Conservation (phyloP, 1,139 yeast species). For the Diutina mesorugosa region DNA sequence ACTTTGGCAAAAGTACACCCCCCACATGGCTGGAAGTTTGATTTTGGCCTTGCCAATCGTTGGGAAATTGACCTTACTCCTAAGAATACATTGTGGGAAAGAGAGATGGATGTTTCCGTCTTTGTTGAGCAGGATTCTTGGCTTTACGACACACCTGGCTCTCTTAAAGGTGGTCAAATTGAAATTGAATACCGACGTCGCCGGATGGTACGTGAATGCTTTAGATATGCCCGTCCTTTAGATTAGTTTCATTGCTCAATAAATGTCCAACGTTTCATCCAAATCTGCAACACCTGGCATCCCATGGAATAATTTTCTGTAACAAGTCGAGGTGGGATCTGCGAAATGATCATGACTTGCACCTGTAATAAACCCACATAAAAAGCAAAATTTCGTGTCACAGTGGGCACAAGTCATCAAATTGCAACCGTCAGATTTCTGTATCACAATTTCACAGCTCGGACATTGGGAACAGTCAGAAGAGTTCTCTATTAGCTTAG, state of each 20-base stretch:
- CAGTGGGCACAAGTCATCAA: slow-evolving; percentile 51
- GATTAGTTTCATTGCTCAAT: not conserved
- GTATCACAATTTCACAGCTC: slow-evolving; percentile 38
- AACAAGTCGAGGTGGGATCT: slow-evolving; percentile 29
- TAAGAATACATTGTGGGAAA: slow-evolving; percentile 35
- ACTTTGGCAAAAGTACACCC: slow-evolving; percentile 45
- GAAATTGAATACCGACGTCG: slow-evolving; percentile 7
- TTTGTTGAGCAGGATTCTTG: slow-evolving; percentile 27
- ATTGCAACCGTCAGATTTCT: slow-evolving; percentile 55
- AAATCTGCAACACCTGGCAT: slow-evolving; percentile 24
- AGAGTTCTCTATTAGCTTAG: slow-evolving; percentile 28
- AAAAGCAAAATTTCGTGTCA: slow-evolving; percentile 37
- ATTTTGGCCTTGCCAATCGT: slow-evolving; percentile 33
- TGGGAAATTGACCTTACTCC: slow-evolving; percentile 60
- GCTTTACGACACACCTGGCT: slow-evolving; percentile 20
- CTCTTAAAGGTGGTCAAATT: not conserved
- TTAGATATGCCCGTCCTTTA: slow-evolving; percentile 6
- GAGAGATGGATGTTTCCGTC: slow-evolving; percentile 14
- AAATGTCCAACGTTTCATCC: not conserved
- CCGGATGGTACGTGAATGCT: slow-evolving; percentile 7
- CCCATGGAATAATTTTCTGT: slow-evolving; percentile 43
- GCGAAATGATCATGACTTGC: slow-evolving; percentile 43
- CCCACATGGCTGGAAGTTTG: slow-evolving; percentile 69
- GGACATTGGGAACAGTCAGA: slow-evolving; percentile 41
- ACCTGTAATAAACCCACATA: slow-evolving; percentile 36